These are phyloP conservation scores for Dictyophora rubrovolvata DNA, from an alignment of 768 basidiomycete species.

Conservation along the genomic window DNA sequence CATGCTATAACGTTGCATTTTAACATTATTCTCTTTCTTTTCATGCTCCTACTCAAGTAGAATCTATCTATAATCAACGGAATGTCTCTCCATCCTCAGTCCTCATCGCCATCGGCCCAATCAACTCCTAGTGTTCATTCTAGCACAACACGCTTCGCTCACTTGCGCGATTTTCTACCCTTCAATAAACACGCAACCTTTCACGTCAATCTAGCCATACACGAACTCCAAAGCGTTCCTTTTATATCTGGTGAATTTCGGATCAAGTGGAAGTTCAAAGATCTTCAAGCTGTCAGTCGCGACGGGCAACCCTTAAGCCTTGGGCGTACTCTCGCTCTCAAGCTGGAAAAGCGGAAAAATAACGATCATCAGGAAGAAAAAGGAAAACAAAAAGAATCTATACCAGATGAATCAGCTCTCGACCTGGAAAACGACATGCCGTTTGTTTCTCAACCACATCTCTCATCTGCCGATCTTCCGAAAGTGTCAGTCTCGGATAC, in stretches of 20 bases:
- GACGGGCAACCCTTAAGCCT: conserved; percentile 23
- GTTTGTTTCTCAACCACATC: neutral
- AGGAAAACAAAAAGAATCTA: conserved; percentile 9
- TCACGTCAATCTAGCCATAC: conserved; percentile 46
- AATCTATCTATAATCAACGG: neutral
- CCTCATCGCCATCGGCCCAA: neutral
- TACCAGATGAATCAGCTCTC: neutral
- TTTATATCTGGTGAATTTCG: conserved; percentile 63
- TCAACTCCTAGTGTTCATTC: neutral
- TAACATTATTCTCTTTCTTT: neutral
- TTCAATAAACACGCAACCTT: conserved; percentile 60
- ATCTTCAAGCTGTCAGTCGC: conserved; percentile 31
- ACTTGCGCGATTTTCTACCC: conserved; percentile 16
- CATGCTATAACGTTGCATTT: neutral
- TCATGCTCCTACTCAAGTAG: neutral
- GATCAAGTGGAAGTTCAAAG: conserved; percentile 63
- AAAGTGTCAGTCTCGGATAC: neutral
- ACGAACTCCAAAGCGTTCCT: conserved; percentile 63
- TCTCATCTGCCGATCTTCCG: neutral
- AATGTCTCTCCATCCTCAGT: neutral
- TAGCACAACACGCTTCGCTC: neutral
- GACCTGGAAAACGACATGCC: conserved; percentile 18
- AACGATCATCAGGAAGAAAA: conserved; percentile 18
- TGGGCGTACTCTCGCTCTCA: conserved; percentile 5
- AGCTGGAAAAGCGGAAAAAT: conserved; percentile 24